Conservation (phyloP, 148 eudicot species). For the Spergularia marina region DNA sequence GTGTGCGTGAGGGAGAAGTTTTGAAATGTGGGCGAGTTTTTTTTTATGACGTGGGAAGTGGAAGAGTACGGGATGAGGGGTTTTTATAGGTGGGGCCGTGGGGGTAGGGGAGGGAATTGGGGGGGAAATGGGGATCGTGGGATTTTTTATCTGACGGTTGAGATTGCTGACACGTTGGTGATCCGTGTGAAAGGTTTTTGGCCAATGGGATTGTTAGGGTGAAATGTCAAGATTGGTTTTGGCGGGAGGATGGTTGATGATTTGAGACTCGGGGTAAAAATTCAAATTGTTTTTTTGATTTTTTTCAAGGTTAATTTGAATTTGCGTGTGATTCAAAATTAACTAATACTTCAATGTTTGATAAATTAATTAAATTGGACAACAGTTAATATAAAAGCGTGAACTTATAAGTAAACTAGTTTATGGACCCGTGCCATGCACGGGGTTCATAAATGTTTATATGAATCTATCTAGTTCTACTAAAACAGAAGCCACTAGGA, state of each 20-base stretch:
- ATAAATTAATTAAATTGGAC: too few species aligned
- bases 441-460: too few species aligned
- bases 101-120: too few species aligned
- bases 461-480: too few species aligned
- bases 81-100: too few species aligned
- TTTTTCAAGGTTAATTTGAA: neutral
- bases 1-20: neutral
- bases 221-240: neutral
- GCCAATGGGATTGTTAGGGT: neutral
- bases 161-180: constrained; percentile 13
- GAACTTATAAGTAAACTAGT: too few species aligned
- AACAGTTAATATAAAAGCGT: too few species aligned
- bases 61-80: neutral
- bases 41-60: neutral
- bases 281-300: neutral
- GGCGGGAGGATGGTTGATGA: neutral
- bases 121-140: neutral
- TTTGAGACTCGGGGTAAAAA: neutral
- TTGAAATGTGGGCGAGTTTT: neutral
- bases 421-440: too few species aligned
- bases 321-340: neutral
- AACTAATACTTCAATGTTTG: too few species aligned
- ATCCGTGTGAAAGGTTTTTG: constrained; percentile 8
- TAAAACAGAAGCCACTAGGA: too few species aligned
- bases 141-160: constrained; percentile 7